Evolutionary conservation across 352 stramenopile genomes (phyloP), one percentile per base, ranked within the genome.

Genomic region (Phytophthora cajani): DNA sequence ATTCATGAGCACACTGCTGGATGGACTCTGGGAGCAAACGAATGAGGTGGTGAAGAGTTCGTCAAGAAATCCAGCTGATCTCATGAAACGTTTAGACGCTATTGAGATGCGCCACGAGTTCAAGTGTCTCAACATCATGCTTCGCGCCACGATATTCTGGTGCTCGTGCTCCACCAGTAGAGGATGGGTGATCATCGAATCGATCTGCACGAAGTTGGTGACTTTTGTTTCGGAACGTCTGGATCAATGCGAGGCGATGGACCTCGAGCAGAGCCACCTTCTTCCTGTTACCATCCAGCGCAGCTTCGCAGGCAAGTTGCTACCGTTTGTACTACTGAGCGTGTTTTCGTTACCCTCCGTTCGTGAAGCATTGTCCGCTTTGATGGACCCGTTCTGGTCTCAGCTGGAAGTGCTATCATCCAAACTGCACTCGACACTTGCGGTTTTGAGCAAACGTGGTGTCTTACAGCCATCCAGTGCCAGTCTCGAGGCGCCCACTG

Each of bases 101-200:
- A 71, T 96, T 17, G 78, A 93, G 59, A 53, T 23, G 12, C 85
- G 57, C 21, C 66, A 78, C 49, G 87, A 94, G 50, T 95, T 95
- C 63, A 93, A 91, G 62, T 95, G 86, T 50, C 62, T 96, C 5
- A 94, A 94, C 38, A 74, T 95, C 16, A 70, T 95, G 57, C 50
- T 95, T 30, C 89, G 89, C 7, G 82, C 85, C 9, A 69, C 78
- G 17, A 72, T 94, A n/a, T 95, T 82, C 53, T 96, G 89, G 89
- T 93, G 85, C 57, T 85, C 84, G 2, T 75, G 75, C 42, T 78
- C 79, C 2, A 82, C 67, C 3, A 62, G 68, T 17, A 65, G 78
- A 44, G 77, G 85, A 2, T 95, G 88, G 89, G 44, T 64, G 3
- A 84, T 94, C 14, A 67, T 92, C 21, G 70, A 93, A 62, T 70